phyloP scores from a whole-genome alignment of 371 early-diverging fungal genomes.

The Sporodiniella umbellata region DNA sequence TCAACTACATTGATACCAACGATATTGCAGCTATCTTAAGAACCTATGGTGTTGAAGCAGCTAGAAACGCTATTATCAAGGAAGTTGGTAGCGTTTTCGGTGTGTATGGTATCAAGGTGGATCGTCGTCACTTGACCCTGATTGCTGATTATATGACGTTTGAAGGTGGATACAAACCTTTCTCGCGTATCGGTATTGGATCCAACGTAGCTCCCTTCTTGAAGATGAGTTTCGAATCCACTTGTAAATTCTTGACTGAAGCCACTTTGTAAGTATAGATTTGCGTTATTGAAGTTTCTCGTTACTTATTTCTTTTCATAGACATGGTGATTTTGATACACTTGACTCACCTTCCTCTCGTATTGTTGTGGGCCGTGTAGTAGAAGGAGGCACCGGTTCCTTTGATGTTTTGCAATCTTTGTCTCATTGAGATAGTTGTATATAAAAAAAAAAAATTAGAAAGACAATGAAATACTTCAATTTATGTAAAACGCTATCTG shows the following conservation, averaged over 20 bases:
- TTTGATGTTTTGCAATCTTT: conserved; percentile 83
- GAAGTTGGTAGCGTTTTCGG: conserved; percentile 97
- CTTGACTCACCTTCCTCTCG: conserved; percentile 90
- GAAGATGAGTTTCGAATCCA: conserved; percentile 97
- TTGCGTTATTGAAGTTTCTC: conserved; percentile 4
- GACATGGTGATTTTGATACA: conserved; percentile 83
- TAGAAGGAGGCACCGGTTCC: conserved; percentile 92
- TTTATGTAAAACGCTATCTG: too few relatives aligned
- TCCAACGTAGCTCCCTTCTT: conserved; percentile 92
- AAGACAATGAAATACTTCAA: too few relatives aligned
- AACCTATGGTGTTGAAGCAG: conserved; percentile 99
- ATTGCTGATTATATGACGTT: conserved; percentile 99
- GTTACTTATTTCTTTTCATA: conserved; percentile 13
- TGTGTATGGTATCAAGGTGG: conserved; percentile 96
- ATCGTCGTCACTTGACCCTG: conserved; percentile 94
- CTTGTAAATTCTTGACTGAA: conserved; percentile 90
- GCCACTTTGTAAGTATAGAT: conserved; percentile 83
- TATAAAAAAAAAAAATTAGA: too few relatives aligned
- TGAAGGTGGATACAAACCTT: conserved; percentile 97
- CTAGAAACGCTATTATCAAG: conserved; percentile 90
- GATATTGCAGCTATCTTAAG: conserved; percentile 92
- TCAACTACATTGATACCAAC: conserved; percentile 91
- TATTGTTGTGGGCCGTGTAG: conserved; percentile 92
- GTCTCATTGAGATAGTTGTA: too few relatives aligned
- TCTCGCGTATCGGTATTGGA: conserved; percentile 93